Evolutionary conservation across 139 green algal species (phyloP), one percentile per base, ranked within the genome.

Genomic region (Haematococcus sp.): DNA sequence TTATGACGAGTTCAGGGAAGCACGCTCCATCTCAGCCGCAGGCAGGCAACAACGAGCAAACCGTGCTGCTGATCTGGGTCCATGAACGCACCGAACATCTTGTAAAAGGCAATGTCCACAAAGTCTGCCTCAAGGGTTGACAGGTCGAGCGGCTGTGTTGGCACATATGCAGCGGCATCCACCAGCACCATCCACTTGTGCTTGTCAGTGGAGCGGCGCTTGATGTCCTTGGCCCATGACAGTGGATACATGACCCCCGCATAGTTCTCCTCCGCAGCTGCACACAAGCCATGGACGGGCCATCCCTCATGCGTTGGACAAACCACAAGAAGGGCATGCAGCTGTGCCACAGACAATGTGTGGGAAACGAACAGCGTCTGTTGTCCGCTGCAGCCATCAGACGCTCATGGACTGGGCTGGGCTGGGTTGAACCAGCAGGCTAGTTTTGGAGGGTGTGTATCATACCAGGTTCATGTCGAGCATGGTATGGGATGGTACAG

Each of bases 41-140:
- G n/a, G n/a, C 20, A 32, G 52, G 20, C 22, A 25, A 61, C 23
- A 61, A n/a, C 52, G 19, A 20, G 11, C 22, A 13, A 61, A 13
- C 22, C 52, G 15, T 4, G 52, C 20, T 27, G 15, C 23, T 27
- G 11, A 25, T 9, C 52, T 13, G n/a, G n/a, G 23, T 5, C 52
- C 20, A 20, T 7, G 9, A 61, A 61, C 23, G 52, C 58, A 33
- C 33, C 33, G 31, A 68, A 66, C 17, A 68, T 65, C 78, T 93
- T 93, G 83, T 90, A 93, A 72, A 94, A 94, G 19, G 80, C 87
- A 16, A 94, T 61, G 23, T 77, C 43, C 28, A 93, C 86, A 77
- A 92, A 94, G 76, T 94, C 89, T 33, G 87, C 78, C 32, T 54
- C 75, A 19, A 83, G 54, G 32, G 82, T 20, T 0, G 40, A 70